Evolutionary conservation across 1,284 basidiomycete genomes (phyloP), one percentile per base, ranked within the genome.

Genomic region (Ustilago trichophora): DNA sequence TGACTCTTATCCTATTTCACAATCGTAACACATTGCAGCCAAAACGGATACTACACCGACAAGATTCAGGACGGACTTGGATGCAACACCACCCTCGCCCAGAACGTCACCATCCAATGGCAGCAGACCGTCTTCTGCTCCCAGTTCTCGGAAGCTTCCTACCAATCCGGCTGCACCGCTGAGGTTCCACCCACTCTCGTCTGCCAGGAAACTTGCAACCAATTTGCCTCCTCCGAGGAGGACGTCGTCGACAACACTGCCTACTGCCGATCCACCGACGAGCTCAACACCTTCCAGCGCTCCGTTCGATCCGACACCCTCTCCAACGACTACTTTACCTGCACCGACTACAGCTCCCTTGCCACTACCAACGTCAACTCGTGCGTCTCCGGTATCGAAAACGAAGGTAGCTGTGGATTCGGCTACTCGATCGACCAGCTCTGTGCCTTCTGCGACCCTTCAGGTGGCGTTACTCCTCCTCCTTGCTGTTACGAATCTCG

Each of bases 401-500:
- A 84, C 64, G 84, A 85, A 60, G 74, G 70, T 18, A 83, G 83
- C 74, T 85, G 84, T 59, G 84, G 84, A 10, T 85, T 75, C 48
- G 83, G 82, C 3, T 73, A 56, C 42, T 80, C 76, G 7, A 81
- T 76, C 11, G 62, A 62, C 16, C 81, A 84, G 57, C 68, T 84
- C 13, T 85, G 84, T 56, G 65, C 53, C 9, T 82, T 76, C 67
- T 85, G 84, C 54, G 72, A 76, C 50, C 69, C 72, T 32, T 27
- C 71, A 12, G 69, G 69, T 36, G 72, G 68, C 13, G 43, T 62
- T 26, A 67, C 68, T 38, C 56, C 73, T 33, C 56, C 68, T 24
- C 32, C 74, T 13, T 77, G 75, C 67, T 77, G 75, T 52, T 51
- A 40, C 45, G 74, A 74, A 11, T 33, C 60, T 4, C 73, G 76